Percentiles rank a stretch among this genome's conserved stretches.
Evolutionary conservation across 495 filamentous ascomycete genomes (phyloP).

Genomic region (Xylaria acuta): DNA sequence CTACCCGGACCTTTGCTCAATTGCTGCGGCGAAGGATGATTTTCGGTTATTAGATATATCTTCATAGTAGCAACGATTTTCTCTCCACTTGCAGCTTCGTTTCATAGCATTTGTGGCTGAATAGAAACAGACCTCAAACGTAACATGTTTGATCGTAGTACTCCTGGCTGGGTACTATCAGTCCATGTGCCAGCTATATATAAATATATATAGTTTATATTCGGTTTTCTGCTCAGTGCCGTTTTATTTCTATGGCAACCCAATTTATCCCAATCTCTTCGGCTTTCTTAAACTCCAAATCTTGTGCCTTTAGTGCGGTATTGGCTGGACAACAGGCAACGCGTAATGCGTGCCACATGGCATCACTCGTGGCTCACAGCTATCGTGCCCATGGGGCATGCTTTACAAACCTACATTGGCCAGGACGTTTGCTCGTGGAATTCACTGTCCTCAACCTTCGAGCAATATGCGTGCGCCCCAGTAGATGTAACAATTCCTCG

Average conservation of each 20-base stretch:
- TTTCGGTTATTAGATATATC: background rate
- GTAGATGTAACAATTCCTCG: background rate
- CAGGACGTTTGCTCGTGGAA: constrained; percentile 4
- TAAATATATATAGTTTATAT: background rate
- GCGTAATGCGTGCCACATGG: background rate
- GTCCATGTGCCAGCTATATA: background rate
- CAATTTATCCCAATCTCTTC: background rate
- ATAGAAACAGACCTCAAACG: constrained; percentile 15
- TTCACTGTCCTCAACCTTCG: background rate
- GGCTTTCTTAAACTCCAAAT: background rate
- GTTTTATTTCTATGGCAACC: background rate
- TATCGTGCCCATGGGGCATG: background rate
- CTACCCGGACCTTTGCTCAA: background rate
- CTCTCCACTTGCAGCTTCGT: background rate
- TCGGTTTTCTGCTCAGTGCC: background rate
- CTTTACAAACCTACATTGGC: background rate
- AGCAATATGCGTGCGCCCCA: background rate
- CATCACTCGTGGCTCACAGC: background rate
- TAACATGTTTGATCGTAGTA: background rate
- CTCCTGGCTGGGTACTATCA: background rate
- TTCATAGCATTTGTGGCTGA: constrained; percentile 23
- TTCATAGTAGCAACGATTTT: background rate
- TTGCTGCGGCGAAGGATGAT: background rate
- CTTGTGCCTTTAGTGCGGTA: background rate
- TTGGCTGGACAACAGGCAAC: background rate